Percentiles rank a stretch among this genome's conserved stretches.
phyloP scores from a whole-genome alignment of 1,284 basidiomycete genomes.

The Wolfiporia cocos region DNA sequence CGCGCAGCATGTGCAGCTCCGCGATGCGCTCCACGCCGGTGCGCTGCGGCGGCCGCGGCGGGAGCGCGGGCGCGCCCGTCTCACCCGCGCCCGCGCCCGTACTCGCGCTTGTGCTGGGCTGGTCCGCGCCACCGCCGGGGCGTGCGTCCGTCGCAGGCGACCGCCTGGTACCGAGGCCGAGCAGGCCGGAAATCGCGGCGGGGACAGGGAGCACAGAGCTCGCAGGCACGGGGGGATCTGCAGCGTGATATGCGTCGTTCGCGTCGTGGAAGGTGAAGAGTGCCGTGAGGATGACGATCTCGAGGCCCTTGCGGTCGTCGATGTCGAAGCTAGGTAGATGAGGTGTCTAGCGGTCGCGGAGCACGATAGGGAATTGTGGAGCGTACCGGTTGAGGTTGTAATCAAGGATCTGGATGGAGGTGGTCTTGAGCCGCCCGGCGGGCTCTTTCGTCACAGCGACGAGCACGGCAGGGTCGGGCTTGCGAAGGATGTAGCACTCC shows the following conservation, averaged over 20 bases:
- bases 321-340: constrained; percentile 73
- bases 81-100: constrained; percentile 6
- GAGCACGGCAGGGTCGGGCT: constrained; percentile 80
- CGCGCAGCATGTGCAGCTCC: constrained; percentile 53
- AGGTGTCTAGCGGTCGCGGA: constrained; percentile 51
- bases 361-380: too few relatives aligned
- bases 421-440: constrained; percentile 56
- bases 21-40: constrained; percentile 60
- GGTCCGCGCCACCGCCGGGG: background rate
- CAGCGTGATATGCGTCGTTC: constrained; percentile 50
- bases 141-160: background rate
- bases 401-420: constrained; percentile 75
- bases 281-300: constrained; percentile 72
- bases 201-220: constrained; percentile 3
- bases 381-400: constrained; percentile 72
- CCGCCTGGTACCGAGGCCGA: constrained; percentile 2
- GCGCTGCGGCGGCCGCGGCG: constrained; percentile 57
- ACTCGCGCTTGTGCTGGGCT: constrained; percentile 1
- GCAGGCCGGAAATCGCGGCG: constrained; percentile 15
- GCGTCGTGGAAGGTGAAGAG: constrained; percentile 72
- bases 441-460: constrained; percentile 76
- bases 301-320: constrained; percentile 75
- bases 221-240: constrained; percentile 18
- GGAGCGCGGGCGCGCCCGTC: constrained; percentile 34
- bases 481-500: constrained; percentile 75